phyloP scores from a whole-genome alignment of 345 rosid genomes.

The Eucalyptus shirleyi region DNA sequence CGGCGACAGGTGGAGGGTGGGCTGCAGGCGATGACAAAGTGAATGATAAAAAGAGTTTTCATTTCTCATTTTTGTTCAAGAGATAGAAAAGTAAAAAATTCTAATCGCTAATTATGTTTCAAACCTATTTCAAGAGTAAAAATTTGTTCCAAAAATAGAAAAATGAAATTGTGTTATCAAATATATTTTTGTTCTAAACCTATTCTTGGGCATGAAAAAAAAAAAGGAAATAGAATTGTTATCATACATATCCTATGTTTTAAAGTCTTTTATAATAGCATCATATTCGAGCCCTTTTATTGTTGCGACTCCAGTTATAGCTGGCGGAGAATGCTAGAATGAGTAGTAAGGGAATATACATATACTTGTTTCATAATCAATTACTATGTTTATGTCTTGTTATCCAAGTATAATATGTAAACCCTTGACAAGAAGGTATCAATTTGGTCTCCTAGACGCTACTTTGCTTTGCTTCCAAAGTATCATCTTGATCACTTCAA shows the following conservation, averaged over 20 bases:
- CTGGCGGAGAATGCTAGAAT: background rate
- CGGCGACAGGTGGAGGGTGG: no score
- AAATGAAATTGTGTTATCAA: fast-evolving
- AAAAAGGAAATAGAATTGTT: no score
- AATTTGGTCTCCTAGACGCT: no score
- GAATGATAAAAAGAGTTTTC: no score
- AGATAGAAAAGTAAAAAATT: no score
- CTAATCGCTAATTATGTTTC: fast-evolving
- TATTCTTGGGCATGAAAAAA: fast-evolving
- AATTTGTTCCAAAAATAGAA: no score
- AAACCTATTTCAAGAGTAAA: no score
- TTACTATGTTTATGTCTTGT: background rate
- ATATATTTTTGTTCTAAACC: no score
- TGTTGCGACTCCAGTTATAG: background rate
- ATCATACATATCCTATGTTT: no score
- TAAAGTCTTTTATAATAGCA: background rate
- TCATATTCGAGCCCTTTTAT: background rate
- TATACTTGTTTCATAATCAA: background rate
- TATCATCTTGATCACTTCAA: background rate
- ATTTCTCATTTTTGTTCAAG: no score
- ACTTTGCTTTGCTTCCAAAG: background rate
- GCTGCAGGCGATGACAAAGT: fast-evolving
- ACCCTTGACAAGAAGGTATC: background rate
- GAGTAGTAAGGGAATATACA: background rate
- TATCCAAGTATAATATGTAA: background rate